Conservation (phyloP, 345 rosid genomes). For the Lepidium africanum region DNA sequence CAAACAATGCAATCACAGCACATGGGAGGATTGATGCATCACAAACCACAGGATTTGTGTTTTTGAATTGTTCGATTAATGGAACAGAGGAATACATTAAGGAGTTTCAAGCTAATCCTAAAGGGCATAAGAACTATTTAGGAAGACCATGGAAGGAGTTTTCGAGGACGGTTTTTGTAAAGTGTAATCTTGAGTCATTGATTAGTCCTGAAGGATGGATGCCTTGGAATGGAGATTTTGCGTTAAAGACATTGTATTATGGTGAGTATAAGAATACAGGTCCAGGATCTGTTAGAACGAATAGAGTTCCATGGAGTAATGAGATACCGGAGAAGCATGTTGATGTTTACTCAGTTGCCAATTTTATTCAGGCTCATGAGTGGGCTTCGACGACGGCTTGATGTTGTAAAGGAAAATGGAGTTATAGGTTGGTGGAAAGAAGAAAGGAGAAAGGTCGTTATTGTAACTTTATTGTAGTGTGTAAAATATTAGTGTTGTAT, state of each 20-base stretch:
- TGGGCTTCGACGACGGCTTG: conserved; percentile 56
- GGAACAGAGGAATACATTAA: conserved; percentile 75
- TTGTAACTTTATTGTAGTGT: conserved; percentile 13
- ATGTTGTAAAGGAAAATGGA: conserved; percentile 8
- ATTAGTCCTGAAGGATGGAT: conserved; percentile 65
- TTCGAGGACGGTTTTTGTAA: conserved; percentile 66
- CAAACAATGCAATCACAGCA: conserved; percentile 69
- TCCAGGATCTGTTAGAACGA: conserved; percentile 41
- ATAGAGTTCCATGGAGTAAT: conserved; percentile 75
- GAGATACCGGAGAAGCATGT: conserved; percentile 53
- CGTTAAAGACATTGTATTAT: conserved; percentile 65
- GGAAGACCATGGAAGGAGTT: conserved; percentile 98
- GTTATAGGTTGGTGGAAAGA: background rate
- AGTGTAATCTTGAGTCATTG: conserved; percentile 48
- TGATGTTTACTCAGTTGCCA: conserved; percentile 48
- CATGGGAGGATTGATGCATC: conserved; percentile 86
- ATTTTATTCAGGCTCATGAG: conserved; percentile 76
- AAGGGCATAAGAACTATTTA: conserved; percentile 52
- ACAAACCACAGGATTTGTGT: conserved; percentile 66
- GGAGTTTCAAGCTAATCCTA: conserved; percentile 49
- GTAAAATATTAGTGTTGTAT: background rate
- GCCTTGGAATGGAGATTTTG: conserved; percentile 72
- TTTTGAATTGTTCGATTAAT: conserved; percentile 64
- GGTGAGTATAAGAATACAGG: conserved; percentile 77
- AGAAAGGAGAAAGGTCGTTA: background rate